These are phyloP conservation scores for Dalechampia spathulata DNA, from an alignment of 441 rosid species.

Conservation along the genomic window DNA sequence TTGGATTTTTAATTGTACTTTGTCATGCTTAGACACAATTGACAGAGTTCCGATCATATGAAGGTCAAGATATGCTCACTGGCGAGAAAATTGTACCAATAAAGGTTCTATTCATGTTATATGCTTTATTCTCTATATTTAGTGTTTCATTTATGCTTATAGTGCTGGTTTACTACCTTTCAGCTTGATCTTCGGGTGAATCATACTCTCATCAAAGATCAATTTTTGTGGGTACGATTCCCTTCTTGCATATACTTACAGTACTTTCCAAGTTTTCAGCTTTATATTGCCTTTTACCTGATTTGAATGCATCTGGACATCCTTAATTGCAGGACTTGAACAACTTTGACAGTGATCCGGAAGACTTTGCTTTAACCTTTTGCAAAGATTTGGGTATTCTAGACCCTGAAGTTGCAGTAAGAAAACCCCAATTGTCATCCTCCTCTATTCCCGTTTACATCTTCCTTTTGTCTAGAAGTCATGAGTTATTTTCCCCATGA, in stretches of 20 bases:
- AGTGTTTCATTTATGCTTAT: no score
- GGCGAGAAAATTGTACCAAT: slow-evolving; percentile 91
- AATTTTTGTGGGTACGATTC: slow-evolving; percentile 91
- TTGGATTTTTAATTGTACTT: background rate
- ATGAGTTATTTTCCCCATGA: background rate
- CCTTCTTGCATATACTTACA: no score
- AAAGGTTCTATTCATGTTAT: no score
- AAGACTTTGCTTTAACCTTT: slow-evolving; percentile 78
- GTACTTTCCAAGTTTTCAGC: no score
- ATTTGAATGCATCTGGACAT: background rate
- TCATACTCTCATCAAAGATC: slow-evolving; percentile 82
- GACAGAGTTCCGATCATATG: slow-evolving; percentile 69
- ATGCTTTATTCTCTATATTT: no score
- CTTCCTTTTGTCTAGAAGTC: background rate
- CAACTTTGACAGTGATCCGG: slow-evolving; percentile 89
- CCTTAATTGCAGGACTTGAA: slow-evolving; percentile 58
- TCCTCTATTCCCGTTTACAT: background rate
- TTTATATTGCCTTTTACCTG: no score
- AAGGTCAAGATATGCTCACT: slow-evolving; percentile 87
- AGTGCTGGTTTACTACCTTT: slow-evolving; percentile 14
- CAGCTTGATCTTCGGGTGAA: slow-evolving; percentile 96
- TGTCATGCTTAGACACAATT: slow-evolving; percentile 44
- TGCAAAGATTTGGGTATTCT: slow-evolving; percentile 73
- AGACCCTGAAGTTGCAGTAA: slow-evolving; percentile 96
- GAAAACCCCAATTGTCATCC: slow-evolving; percentile 9